A percentile compares a stretch with the other conserved stretches of the same genome.
phyloP scores from a whole-genome alignment of 2,329 filamentous ascomycete species.

The Rhynchosporium secalis region DNA sequence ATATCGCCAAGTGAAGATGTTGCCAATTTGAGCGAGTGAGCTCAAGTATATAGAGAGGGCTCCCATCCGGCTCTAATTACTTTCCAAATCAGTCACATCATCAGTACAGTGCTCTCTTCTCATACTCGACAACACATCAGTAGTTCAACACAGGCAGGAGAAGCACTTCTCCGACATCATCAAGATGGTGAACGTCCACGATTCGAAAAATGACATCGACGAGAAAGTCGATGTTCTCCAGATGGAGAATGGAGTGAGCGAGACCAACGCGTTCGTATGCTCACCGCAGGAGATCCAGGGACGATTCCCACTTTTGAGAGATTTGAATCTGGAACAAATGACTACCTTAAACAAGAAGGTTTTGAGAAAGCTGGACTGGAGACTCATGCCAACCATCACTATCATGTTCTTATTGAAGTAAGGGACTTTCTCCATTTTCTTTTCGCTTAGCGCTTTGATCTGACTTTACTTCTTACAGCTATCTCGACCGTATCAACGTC shows the following conservation, averaged over 20 bases:
- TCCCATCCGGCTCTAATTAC: too few relatives aligned
- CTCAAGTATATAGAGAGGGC: too few relatives aligned
- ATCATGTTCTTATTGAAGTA: conserved; percentile 4
- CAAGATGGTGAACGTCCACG: neutral
- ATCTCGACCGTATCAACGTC: neutral
- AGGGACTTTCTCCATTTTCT: neutral
- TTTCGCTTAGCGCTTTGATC: neutral
- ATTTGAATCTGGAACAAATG: neutral
- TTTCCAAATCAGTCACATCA: too few relatives aligned
- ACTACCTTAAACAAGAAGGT: neutral
- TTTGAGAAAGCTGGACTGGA: neutral
- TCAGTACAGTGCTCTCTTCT: too few relatives aligned
- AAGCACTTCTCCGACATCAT: neutral
- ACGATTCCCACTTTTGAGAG: neutral
- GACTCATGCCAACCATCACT: neutral
- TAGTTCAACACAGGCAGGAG: too few relatives aligned
- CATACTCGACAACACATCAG: too few relatives aligned
- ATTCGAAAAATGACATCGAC: neutral
- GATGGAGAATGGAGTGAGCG: neutral
- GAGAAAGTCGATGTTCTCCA: neutral
- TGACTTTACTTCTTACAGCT: neutral
- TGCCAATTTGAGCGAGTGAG: too few relatives aligned
- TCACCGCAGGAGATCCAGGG: neutral
- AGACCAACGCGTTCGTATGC: neutral
- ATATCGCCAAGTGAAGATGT: too few relatives aligned